phyloP scores from a whole-genome alignment of 1,139 yeast species.

The Waltiozyma sp. region DNA sequence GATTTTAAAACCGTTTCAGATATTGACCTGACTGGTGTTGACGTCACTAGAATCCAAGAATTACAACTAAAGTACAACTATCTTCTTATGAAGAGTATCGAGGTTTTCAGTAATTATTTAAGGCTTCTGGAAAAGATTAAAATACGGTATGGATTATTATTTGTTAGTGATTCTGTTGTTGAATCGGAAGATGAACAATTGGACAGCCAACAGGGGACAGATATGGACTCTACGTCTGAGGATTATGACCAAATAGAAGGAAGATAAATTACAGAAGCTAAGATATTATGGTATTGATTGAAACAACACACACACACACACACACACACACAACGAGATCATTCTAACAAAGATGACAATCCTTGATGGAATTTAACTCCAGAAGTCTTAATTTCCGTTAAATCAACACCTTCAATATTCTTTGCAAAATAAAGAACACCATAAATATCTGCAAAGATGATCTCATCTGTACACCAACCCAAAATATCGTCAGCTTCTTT shows the following conservation, averaged over 20 bases:
- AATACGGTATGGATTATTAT: not conserved
- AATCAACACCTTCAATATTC: not conserved
- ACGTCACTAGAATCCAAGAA: not conserved
- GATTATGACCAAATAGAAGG: too few species aligned
- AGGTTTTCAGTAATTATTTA: slow-evolving; percentile 14
- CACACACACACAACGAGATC: not conserved
- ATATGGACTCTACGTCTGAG: too few species aligned
- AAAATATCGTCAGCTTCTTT: slow-evolving; percentile 22
- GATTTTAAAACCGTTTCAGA: not conserved
- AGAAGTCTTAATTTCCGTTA: not conserved
- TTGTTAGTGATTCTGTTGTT: not conserved
- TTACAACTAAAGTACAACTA: slow-evolving; percentile 13
- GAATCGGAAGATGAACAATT: not conserved
- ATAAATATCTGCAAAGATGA: slow-evolving; percentile 10
- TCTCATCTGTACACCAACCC: slow-evolving; percentile 26
- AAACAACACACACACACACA: too few species aligned
- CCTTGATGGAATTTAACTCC: not conserved
- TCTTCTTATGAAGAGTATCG: slow-evolving; percentile 13
- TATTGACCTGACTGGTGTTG: not conserved
- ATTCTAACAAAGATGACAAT: slow-evolving; percentile 1
- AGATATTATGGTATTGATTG: too few species aligned
- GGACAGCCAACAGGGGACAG: not conserved
- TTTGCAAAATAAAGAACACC: slow-evolving; percentile 3
- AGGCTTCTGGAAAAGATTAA: not conserved
- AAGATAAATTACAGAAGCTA: too few species aligned